A percentile compares a stretch with the other conserved stretches of the same genome.
Conservation (phyloP, 768 basidiomycete species). For the Hortiboletus flavorubellus region DNA sequence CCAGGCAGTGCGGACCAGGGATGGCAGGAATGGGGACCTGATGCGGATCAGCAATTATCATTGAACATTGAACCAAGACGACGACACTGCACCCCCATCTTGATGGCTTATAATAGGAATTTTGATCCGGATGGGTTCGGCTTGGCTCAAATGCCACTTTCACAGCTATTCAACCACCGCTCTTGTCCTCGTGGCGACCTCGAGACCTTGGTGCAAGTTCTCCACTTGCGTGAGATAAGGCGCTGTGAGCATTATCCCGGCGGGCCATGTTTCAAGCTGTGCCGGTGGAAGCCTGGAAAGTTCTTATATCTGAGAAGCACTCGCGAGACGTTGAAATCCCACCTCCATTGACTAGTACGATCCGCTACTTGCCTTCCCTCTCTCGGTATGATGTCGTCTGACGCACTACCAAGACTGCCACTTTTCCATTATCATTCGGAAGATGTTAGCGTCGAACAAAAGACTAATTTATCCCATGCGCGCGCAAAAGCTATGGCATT, state of each 20-base stretch:
- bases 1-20: neutral
- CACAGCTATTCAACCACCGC: too few relatives aligned
- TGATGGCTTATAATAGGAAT: too few relatives aligned
- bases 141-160: too few relatives aligned
- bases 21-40: neutral
- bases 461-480: neutral
- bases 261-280: neutral
- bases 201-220: neutral
- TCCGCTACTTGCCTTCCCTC: neutral
- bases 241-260: neutral
- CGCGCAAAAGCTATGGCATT: neutral
- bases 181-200: too few relatives aligned
- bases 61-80: too few relatives aligned
- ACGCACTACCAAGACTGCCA: neutral
- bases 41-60: neutral
- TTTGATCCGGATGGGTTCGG: too few relatives aligned
- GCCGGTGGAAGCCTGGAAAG: neutral
- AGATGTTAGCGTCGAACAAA: neutral
- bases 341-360: neutral
- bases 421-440: neutral
- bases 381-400: neutral
- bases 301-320: neutral
- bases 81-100: too few relatives aligned
- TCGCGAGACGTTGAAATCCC: neutral
- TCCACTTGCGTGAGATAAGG: neutral